A percentile compares a stretch with the other conserved stretches of the same genome.
These are phyloP conservation scores for Aspergillus campestris DNA, from an alignment of 495 filamentous ascomycete species.

Conservation along the genomic window DNA sequence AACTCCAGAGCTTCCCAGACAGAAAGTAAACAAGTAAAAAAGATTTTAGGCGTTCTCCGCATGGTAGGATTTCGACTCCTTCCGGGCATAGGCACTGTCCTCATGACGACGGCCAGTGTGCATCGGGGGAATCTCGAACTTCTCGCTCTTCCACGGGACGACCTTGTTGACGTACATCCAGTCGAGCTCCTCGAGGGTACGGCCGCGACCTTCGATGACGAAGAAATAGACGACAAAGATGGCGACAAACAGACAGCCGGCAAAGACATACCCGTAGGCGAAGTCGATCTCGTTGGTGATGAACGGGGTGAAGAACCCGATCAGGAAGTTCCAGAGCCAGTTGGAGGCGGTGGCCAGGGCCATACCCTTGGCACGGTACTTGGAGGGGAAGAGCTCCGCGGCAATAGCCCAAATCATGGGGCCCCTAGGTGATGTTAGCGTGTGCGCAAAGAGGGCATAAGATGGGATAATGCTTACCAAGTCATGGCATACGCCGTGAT, in stretches of 20 bases:
- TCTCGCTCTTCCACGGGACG: slow-evolving; percentile 51
- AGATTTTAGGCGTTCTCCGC: slow-evolving; percentile 22
- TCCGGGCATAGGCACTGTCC: slow-evolving; percentile 7
- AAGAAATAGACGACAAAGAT: slow-evolving; percentile 60
- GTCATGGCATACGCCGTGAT: slow-evolving; percentile 20
- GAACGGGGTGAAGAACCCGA: slow-evolving; percentile 71
- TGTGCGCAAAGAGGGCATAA: neutral
- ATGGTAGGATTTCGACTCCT: slow-evolving; percentile 18
- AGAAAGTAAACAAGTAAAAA: slow-evolving; percentile 1
- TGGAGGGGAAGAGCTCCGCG: slow-evolving; percentile 70
- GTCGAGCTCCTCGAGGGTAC: slow-evolving; percentile 67
- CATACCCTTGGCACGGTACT: slow-evolving; percentile 67
- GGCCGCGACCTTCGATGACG: slow-evolving; percentile 55
- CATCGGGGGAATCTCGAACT: slow-evolving; percentile 28
- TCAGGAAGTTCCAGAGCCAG: slow-evolving; percentile 81
- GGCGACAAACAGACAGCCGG: slow-evolving; percentile 53
- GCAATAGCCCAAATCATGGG: slow-evolving; percentile 73
- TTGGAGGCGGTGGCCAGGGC: slow-evolving; percentile 68
- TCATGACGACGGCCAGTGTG: slow-evolving; percentile 4
- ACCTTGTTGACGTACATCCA: slow-evolving; percentile 67
- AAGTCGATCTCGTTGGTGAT: slow-evolving; percentile 59
- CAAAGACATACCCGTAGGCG: slow-evolving; percentile 71
- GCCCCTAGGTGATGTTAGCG: slow-evolving; percentile 61
- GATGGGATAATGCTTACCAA: neutral
- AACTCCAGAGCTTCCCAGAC: neutral